These are phyloP conservation scores for Lasiosphaeria ovina DNA, from an alignment of 495 filamentous ascomycete genomes.

Conservation along the genomic window DNA sequence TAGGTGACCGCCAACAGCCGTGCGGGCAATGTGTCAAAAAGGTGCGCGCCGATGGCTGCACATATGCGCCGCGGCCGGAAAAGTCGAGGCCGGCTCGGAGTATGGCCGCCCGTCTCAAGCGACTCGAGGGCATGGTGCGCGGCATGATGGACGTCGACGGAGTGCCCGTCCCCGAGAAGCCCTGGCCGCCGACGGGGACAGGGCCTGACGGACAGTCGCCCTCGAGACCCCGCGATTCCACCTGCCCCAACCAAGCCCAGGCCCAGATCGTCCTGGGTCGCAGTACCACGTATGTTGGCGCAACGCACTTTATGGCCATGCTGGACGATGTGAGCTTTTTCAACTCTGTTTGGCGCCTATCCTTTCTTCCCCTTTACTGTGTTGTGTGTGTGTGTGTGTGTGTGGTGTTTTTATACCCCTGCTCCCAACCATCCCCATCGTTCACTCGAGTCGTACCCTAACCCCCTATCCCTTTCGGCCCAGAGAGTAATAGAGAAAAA, in stretches of 20 bases:
- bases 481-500: too few relatives aligned
- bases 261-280: conserved; percentile 32
- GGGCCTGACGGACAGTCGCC: too few relatives aligned
- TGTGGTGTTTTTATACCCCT: background rate
- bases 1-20: conserved; percentile 22
- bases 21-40: conserved; percentile 47
- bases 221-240: background rate
- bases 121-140: conserved; percentile 54
- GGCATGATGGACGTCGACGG: conserved; percentile 43
- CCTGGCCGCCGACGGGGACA: conserved; percentile 24
- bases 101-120: conserved; percentile 51
- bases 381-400: background rate
- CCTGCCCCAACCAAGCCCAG: background rate
- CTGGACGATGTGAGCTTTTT: conserved; percentile 45
- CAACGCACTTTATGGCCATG: conserved; percentile 58
- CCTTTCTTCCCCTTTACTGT: background rate
- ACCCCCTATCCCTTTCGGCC: too few relatives aligned
- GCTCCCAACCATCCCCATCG: too few relatives aligned
- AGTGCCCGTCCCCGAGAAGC: conserved; percentile 2
- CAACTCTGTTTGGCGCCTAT: background rate
- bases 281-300: conserved; percentile 46
- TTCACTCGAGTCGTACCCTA: too few relatives aligned
- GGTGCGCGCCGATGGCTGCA: conserved; percentile 40
- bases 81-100: conserved; percentile 38
- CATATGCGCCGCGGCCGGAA: conserved; percentile 43